Evolutionary conservation across 106 monocot genomes (phyloP), one percentile per base, ranked within the genome.

Genomic region (Agapanthus africanus): DNA sequence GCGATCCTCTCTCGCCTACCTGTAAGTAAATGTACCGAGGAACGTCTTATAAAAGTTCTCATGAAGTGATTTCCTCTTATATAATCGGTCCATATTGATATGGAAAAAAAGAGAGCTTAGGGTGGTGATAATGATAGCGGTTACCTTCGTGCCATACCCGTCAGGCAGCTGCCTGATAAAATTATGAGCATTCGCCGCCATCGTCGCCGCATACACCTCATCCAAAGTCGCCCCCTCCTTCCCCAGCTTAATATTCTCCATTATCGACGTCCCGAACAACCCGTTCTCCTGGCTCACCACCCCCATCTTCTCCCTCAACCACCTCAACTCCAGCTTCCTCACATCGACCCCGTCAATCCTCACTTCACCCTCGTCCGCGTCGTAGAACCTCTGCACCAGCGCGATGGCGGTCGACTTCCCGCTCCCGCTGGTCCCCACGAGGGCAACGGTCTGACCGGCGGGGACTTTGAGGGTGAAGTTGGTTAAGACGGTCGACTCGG

Each of bases 211-310:
- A n/a, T 74, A 56, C 10, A 94, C 33, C 75, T 94, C 92, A 22
- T 85, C 85, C 69, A 70, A 52, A 13, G 82, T 82, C 34, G 89
- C 85, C 30, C 75, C 84, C 1, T 42, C 56, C 68, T 89, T 93
- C 7, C 93, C 93, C 1, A 86, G 40, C 59, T 75, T 32, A 40
- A 93, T 93, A 66, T 93, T 93, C 69, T 84, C 93, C 74, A 69
- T 78, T 26, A 93, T 77, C 7, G 86, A 84, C 0, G 82, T 80
- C 37, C 84, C 93, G 22, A 93, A 90, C n/a, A 87, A 73, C 0
- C 80, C 79, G 31, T 79, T 86, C 19, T 93, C 93, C 63, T 93
- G 93, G 49, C 90, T 90, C 0, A 93, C 93, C 6, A 93, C 75
- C 38, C 94, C 94, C 82, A 94, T 94, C 36, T 73, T 80, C 23